phyloP scores from a whole-genome alignment of 2,329 filamentous ascomycete genomes.

The Lecanicillium sp. region DNA sequence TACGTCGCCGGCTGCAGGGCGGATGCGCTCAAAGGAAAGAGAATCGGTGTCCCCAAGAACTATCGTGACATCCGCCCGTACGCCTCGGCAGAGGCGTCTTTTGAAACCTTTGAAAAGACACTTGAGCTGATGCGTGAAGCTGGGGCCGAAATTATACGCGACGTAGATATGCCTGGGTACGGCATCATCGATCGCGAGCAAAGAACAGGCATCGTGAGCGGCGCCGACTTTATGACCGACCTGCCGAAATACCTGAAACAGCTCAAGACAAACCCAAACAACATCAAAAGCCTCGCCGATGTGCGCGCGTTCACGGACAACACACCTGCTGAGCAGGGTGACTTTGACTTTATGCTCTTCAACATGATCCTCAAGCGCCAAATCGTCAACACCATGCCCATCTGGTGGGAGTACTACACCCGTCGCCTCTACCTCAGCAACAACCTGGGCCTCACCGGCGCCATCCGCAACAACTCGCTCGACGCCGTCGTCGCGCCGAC shows the following conservation, averaged over 20 bases:
- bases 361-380: slow-evolving; percentile 46
- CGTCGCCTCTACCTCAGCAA: slow-evolving; percentile 46
- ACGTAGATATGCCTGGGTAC: slow-evolving; percentile 45
- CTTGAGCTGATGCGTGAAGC: slow-evolving; percentile 46
- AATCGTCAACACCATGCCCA: slow-evolving; percentile 46
- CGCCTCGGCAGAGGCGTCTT: slow-evolving; percentile 7
- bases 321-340: slow-evolving; percentile 49
- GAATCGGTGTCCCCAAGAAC: slow-evolving; percentile 53
- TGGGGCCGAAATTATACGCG: slow-evolving; percentile 53
- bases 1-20: slow-evolving; percentile 54
- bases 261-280: slow-evolving; percentile 52
- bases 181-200: slow-evolving; percentile 40
- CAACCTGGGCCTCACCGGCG: slow-evolving; percentile 52
- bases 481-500: slow-evolving; percentile 59
- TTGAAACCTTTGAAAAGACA: slow-evolving; percentile 50
- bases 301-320: slow-evolving; percentile 50
- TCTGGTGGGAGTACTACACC: slow-evolving; percentile 55
- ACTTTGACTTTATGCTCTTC: slow-evolving; percentile 52
- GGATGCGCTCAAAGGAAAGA: slow-evolving; percentile 46
- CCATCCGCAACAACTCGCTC: slow-evolving; percentile 48
- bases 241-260: slow-evolving; percentile 49
- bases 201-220: slow-evolving; percentile 47
- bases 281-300: slow-evolving; percentile 45
- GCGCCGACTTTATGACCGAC: slow-evolving; percentile 51
- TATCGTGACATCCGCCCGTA: slow-evolving; percentile 45